Evolutionary conservation across 305 asterid species (phyloP), one percentile per base, ranked within the genome.

Genomic region (Fraxinus nigra): DNA sequence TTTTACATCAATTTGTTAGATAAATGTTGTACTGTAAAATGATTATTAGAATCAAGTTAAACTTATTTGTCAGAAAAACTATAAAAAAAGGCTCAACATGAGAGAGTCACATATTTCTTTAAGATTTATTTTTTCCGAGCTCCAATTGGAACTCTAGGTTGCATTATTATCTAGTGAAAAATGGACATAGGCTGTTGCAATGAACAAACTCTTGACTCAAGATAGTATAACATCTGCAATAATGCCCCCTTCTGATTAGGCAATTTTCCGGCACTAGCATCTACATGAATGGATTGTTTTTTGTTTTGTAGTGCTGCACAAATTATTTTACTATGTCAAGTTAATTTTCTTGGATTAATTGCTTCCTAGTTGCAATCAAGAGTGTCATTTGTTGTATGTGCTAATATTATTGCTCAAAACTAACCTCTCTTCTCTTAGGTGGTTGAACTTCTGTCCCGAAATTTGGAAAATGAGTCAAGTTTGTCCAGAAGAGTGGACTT

Each of bases 401-500:
- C 75, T 28, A 70, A 70, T 14, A 70, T 70, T 16, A 56, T 32
- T 70, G 22, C 38, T 28, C 38, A 28, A 16, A 30, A 32, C 75
- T 69, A 13, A 14, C 22, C 75, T 70, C 81, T 65, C 73, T 61
- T 24, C 37, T 67, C 35, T 67, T 86, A 95, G 98, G 97, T 95
- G 89, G 91, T 95, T 84, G 98, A 95, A 83, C 80, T 91, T 84
- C 90, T 95, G 77, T 87, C 93, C 6, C 87, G 18, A 72, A 86
- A 84, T 84, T 88, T 95, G 90, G 98, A 93, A 85, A 83, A 78
- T 4, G 97, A 91, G 90, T 87, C 97, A 74, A 92, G 87, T 84
- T 87, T 90, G 79, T 92, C 82, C 87, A 92, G 87, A 91, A 90
- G 89, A 81, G 98, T 95, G 81, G 98, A 95, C 89, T 89, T 95